Percentiles rank a stretch among this genome's conserved stretches.
Evolutionary conservation across 108 stramenopile species (phyloP).

Genomic region (Skeletonema potamos): DNA sequence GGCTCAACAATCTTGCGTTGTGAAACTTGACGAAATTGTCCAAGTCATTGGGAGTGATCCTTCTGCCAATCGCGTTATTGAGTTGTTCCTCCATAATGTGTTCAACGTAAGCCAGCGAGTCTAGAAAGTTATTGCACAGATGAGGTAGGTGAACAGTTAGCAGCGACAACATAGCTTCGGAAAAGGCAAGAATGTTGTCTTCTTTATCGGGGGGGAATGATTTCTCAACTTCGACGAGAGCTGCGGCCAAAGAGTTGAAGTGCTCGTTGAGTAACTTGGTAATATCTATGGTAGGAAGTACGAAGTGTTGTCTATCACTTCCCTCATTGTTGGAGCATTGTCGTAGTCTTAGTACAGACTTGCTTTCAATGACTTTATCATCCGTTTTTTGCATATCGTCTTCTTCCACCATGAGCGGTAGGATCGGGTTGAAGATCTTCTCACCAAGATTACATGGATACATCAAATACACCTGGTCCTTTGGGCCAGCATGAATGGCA

Average conservation of each 20-base stretch:
- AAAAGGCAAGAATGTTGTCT: constrained; percentile 6
- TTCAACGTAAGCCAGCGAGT: constrained; percentile 55
- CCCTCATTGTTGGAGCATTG: neutral
- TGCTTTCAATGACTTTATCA: neutral
- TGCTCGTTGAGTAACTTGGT: constrained; percentile 41
- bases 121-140: constrained; percentile 8
- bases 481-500: constrained; percentile 13
- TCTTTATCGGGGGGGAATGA: constrained; percentile 4
- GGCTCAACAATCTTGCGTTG: constrained; percentile 51
- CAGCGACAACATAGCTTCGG: constrained; percentile 12
- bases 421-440: constrained; percentile 59
- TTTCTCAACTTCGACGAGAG: constrained; percentile 1
- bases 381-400: neutral
- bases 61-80: constrained; percentile 72
- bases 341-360: neutral
- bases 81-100: constrained; percentile 61
- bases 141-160: constrained; percentile 14
- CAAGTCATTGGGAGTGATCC: constrained; percentile 55
- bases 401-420: constrained; percentile 56
- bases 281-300: constrained; percentile 18
- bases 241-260: constrained; percentile 19
- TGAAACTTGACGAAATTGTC: constrained; percentile 64
- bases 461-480: constrained; percentile 5
- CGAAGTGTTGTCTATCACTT: neutral
- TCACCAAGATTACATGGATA: neutral